Conservation (phyloP, 345 rosid genomes). For the Brassica incana region DNA sequence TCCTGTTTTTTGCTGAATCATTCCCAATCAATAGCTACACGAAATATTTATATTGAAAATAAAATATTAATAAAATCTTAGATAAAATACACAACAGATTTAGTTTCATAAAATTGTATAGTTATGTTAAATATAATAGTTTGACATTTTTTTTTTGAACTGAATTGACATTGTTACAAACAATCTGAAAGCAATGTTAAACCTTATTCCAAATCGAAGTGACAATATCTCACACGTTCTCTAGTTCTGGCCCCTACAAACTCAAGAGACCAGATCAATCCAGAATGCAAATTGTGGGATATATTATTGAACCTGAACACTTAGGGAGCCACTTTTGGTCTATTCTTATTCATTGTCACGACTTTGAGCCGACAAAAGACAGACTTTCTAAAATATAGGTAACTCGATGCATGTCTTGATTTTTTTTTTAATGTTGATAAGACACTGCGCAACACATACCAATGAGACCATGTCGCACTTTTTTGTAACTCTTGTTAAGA, state of each 20-base stretch:
- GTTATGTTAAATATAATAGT: background rate
- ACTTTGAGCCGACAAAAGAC: conserved; percentile 14
- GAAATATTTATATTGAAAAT: too few relatives aligned
- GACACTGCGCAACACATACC: conserved; percentile 2
- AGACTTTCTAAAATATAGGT: conserved; percentile 6
- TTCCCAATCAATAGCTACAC: background rate
- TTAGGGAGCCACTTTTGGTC: conserved; percentile 18
- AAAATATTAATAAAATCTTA: background rate
- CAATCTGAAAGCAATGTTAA: background rate
- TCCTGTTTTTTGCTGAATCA: background rate
- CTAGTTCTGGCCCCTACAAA: conserved; percentile 29
- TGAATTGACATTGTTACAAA: background rate
- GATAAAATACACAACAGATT: background rate
- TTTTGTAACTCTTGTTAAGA: background rate
- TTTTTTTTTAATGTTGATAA: background rate
- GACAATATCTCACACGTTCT: conserved; percentile 15
- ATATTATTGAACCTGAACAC: conserved; percentile 25
- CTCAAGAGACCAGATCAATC: conserved; percentile 19
- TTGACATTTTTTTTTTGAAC: background rate
- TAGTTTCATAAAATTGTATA: background rate
- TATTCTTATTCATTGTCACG: conserved; percentile 12
- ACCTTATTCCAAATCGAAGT: background rate
- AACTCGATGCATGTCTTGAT: conserved; percentile 5
- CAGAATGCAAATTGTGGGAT: conserved; percentile 24
- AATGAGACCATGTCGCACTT: background rate